phyloP scores from a whole-genome alignment of 129 eudicot genomes.

The Pseudognaphalium luteoalbum region DNA sequence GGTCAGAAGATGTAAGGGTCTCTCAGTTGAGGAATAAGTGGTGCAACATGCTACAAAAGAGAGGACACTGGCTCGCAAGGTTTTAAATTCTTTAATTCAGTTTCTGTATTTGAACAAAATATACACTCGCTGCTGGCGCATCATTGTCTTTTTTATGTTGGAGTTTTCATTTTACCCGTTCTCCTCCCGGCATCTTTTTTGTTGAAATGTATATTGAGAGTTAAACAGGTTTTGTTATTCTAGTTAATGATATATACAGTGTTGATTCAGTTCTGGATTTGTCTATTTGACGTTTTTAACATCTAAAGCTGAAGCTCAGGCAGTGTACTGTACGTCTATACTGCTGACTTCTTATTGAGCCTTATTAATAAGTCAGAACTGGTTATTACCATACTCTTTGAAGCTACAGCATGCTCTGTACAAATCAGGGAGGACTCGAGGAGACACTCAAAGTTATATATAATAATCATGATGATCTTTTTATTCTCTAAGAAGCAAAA shows the following conservation, averaged over 20 bases:
- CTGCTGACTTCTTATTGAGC: too few species aligned
- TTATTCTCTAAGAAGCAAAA: conserved; percentile 6
- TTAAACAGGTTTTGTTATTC: background rate
- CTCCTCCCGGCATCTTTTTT: background rate
- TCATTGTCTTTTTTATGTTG: background rate
- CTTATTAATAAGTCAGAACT: too few species aligned
- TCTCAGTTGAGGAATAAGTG: conserved; percentile 89
- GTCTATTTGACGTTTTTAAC: background rate
- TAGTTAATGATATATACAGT: conserved; percentile 1
- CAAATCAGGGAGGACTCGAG: too few species aligned
- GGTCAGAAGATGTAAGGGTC: conserved; percentile 85
- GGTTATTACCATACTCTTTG: too few species aligned
- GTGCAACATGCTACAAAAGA: conserved; percentile 95
- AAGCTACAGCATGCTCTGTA: too few species aligned
- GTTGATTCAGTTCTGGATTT: background rate
- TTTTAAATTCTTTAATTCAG: conserved; percentile 34
- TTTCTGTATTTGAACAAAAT: background rate
- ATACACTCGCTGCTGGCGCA: background rate
- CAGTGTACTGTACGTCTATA: too few species aligned
- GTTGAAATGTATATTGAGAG: conserved; percentile 1
- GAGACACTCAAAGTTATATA: background rate
- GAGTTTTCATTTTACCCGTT: background rate
- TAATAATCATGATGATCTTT: background rate
- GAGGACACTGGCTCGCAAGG: conserved; percentile 91
- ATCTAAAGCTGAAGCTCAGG: too few species aligned